Conservation (phyloP, 1,284 basidiomycete genomes). For the Ustilago nuda region DNA sequence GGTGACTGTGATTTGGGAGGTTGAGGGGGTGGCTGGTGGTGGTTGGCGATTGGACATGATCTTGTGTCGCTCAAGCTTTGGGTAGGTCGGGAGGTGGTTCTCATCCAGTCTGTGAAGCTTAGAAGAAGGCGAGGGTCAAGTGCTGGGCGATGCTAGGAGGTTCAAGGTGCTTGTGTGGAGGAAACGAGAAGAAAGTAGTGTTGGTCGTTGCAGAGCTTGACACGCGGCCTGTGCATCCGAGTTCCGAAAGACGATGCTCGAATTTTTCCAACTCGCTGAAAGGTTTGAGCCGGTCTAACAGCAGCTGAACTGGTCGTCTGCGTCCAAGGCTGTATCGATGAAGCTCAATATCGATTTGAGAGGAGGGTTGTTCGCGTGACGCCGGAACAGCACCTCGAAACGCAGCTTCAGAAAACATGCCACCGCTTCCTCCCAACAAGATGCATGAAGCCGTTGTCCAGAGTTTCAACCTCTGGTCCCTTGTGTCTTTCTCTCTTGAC, state of each 20-base stretch:
- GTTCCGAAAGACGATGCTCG: slow-evolving; percentile 3
- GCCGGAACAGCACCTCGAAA: not conserved
- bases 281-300: not conserved
- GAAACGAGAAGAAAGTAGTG: slow-evolving; percentile 3
- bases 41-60: not conserved
- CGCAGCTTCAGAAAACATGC: not conserved
- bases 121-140: not conserved
- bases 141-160: not conserved
- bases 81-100: no score
- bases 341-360: not conserved
- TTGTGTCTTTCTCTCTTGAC: no score
- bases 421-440: not conserved
- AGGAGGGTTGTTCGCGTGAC: not conserved
- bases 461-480: no score
- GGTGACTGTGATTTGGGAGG: slow-evolving; percentile 6
- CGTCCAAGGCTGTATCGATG: slow-evolving; percentile 4
- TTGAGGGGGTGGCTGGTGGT: not conserved
- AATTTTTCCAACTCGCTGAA: not conserved
- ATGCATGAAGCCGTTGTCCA: no score
- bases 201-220: slow-evolving; percentile 9
- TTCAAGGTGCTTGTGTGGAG: not conserved
- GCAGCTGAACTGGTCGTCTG: no score
- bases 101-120: not conserved
- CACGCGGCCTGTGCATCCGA: slow-evolving; percentile 4
- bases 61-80: not conserved